Evolutionary conservation across 176 grass and related monocot genomes (phyloP), one percentile per base, ranked within the genome.

Genomic region (Hsuehochloa calcarea): DNA sequence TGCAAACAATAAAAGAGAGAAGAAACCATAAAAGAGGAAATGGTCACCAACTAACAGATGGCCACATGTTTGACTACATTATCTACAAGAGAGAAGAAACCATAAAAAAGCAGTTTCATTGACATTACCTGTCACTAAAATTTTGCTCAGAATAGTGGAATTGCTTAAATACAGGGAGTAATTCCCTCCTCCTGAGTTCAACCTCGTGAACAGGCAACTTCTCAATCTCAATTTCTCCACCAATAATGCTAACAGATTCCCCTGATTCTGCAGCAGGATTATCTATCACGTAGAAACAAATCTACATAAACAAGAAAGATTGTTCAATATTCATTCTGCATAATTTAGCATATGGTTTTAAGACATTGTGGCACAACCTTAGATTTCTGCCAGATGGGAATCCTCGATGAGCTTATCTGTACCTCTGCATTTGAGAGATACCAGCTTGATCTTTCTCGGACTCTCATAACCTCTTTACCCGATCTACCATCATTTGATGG

Each of bases 381-480:
- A 76, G 93, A 92, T 92, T 96, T 99, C 90, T 99, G 93, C 97
- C 97, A 99, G 46, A 99, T 88, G 75, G 97, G 97, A 82, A 99
- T 94, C 60, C 86, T 85, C 74, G 90, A 93, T 1, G 92, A 91
- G 76, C 56, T 92, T 77, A 99, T 92, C 37, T 99, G 93, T 34
- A 99, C 90, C 82, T 99, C 97, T 64, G 93, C 97, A 91, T 99
- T 99, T 83, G 93, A 94, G 35, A 99, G 86, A 44, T 89, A 99
- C 97, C 97, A 99, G 60, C 89, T 91, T 66, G 88, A 86, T 80
- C 82, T 96, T 61, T 90, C 93, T 74, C 78, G 92, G 54, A 80
- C 72, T 87, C 78, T 89, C 45, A 72, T 78, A 10, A 84, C 81
- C 39, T 96, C 93, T 90, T 86, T 90, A 38, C 77, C 88, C 54